Evolutionary conservation across 257 asterid genomes (phyloP).

Genomic region (Solanum sejunctum): DNA sequence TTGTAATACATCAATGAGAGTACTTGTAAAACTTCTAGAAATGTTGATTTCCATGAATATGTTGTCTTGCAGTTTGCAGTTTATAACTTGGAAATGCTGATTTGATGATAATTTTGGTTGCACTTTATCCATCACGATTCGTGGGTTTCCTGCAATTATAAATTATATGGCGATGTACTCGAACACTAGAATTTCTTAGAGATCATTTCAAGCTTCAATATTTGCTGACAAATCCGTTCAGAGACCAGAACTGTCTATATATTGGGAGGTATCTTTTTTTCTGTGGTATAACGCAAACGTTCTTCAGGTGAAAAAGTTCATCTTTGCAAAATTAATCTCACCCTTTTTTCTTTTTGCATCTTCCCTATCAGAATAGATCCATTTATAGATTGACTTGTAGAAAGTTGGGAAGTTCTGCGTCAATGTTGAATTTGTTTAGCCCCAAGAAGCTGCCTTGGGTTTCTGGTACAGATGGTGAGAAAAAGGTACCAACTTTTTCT

Average conservation of each 20-base stretch:
- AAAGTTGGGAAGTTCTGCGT: conserved; percentile 31
- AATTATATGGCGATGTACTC: conserved; percentile 68
- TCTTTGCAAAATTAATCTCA: conserved; percentile 2
- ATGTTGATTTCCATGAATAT: not conserved
- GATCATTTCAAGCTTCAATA: conserved; percentile 44
- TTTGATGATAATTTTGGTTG: not conserved
- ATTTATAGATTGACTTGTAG: conserved; percentile 23
- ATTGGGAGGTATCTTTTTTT: conserved; percentile 2
- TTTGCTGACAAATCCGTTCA: conserved; percentile 28
- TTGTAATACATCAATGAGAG: not conserved
- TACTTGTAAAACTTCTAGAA: not conserved
- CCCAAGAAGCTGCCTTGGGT: conserved; percentile 64
- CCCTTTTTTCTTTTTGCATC: not conserved
- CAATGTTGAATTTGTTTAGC: conserved; percentile 76
- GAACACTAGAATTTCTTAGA: conserved; percentile 37
- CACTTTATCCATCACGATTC: not conserved
- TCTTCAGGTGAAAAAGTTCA: not conserved
- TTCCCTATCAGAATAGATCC: conserved; percentile 23
- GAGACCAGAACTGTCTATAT: conserved; percentile 12
- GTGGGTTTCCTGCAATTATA: conserved; percentile 11
- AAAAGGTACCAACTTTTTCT: conserved; percentile 40
- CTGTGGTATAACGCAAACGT: conserved; percentile 21
- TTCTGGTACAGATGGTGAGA: conserved; percentile 53
- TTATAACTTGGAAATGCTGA: not conserved
- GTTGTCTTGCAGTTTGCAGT: not conserved